Base-by-base conservation (phyloP, 2,329 filamentous ascomycete genomes). In the Leptoxyphium fumago region DNA sequence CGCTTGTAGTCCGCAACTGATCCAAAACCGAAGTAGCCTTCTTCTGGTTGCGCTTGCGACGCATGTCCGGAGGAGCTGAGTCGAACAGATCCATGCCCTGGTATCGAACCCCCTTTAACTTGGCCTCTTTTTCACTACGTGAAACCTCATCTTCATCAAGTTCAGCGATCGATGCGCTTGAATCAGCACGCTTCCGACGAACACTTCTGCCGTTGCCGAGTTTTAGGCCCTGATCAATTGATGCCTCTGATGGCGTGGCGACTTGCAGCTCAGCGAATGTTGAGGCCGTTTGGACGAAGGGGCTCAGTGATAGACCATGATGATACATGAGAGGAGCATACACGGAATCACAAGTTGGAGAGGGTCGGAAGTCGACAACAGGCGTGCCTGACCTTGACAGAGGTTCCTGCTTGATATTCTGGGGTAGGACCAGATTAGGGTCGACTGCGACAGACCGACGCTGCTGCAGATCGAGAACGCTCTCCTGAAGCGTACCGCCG, bases 21-120 rank as follows among this genome's bases (percentile, higher is more conserved):
- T 75, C 69, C 17, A 86, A 65, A n/a, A 85, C 78, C 1, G 77
- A 79, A n/a, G 69, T 71, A 43, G 80, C 76, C 60, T 89, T 89
- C 54, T 81, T 78, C 62, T 89, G 84, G 57, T 88, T 88, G 42
- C 84, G 72, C 64, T 77, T 84, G 39, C 79, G 73, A 53, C 77
- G 80, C 71, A 83, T 81, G 48, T 81, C 75, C 13, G 78, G 73
- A 4, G 80, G 83, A 4, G 84, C 84, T 43, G 84, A 78, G 60
- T 89, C 84, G 57, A 88, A 87, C n/a, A 85, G 71, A 43, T 76
- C 74, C 83, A 88, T 88, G 14, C 84, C 84, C 2, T 80, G 79
- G 71, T 79, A 86, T 40, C 77, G 67, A n/a, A 80, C 67, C 2
- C 83, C 83, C 60, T 88, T 88, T 43, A 87, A 69, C 55, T 69